Evolutionary conservation across 306 rosid species (phyloP), one percentile per base, ranked within the genome.

Genomic region (Psophocarpus tetragonolobus): DNA sequence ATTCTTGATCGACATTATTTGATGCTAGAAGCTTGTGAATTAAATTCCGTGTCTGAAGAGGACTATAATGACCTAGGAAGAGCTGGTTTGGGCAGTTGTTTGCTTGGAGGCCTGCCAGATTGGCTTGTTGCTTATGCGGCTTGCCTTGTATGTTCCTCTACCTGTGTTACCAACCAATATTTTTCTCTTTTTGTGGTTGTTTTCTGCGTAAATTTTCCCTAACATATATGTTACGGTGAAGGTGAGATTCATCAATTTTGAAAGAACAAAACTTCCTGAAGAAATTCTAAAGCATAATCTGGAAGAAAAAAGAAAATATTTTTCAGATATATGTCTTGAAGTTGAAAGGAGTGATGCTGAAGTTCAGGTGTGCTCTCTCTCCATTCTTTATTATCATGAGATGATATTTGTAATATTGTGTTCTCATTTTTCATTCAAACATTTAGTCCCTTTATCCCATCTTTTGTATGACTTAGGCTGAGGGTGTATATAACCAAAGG

Each of bases 401-500:
- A 78, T 58, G 63, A n/a, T 50, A 30, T 71, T 71, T 51, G 15
- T 26, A 44, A 10, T 48, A 45, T 67, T 63, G 6, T 42, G 41
- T 61, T n/a, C 73, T 62, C 58, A 64, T 29, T 64, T 81, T 74
- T 23, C 54, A 13, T 63, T 66, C 53, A 12, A 62, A 57, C 13
- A 1, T 44, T 50, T 69, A 50, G 38, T 71, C 57, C 11, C 50
- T 54, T n/a, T 50, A n/a, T 29, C 51, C 20, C 12, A 36, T 53
- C 75, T 62, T 75, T 75, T 66, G 65, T 64, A 42, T 75, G 87
- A 54, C 72, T 82, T 87, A 95, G 99, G 98, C 99, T 26, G 99
- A 96, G 83, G 99, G 99, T 45, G 99, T 96, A 7, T 92, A 92
- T 89, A 96, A 96, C 83, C 99, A 96, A 82, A 92, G 99, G 90